Evolutionary conservation across 148 eudicot genomes (phyloP), one percentile per base, ranked within the genome.

Genomic region (Euryodendron excelsum): DNA sequence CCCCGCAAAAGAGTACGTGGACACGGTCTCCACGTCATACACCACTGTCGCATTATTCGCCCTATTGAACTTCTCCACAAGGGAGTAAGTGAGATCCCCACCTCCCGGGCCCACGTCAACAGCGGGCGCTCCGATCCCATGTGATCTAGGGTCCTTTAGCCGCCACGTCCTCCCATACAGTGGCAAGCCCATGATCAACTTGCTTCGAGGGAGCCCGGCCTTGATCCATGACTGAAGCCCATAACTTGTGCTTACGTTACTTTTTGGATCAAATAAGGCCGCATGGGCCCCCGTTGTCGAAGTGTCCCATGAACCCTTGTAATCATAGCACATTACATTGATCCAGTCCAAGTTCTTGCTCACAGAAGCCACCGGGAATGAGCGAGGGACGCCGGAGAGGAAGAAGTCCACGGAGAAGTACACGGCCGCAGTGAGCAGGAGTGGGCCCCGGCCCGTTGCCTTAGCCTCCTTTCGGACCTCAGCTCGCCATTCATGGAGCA

Each of bases 111-210:
- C 91, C 27, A 84, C 71, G 31, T 67, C 82, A 3, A 84, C 80
- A 1, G 83, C 89, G 9, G 91, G 80, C 0, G 86, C 83, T 1
- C 89, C 86, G 1, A 88, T 36, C 1, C 83, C 85, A 30, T 73
- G 14, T 0, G 28, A 5, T 15, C 23, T 50, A 0, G 85, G 82
- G 66, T 86, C 88, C 80, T 79, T 84, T 27, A 88, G 79, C 69
- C 27, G 6, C 91, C 91, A 88, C 13, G 91, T 86, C 77, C 79
- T 78, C 37, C 89, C 91, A 52, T 86, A 88, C 4, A 88, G 48
- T 18, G 91, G 91, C 55, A 88, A 18, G 53, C 91, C 91, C 91
- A 86, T 84, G 28, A 88, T 66, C 83, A 88, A 23, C 71, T 88
- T 86, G 27, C 69, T 69, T 20, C 37, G 68, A 0, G 80, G 79